Evolutionary conservation across 805 yeast species (phyloP), one percentile per base, ranked within the genome.

Genomic region (Spathaspora hagerdaliae): DNA sequence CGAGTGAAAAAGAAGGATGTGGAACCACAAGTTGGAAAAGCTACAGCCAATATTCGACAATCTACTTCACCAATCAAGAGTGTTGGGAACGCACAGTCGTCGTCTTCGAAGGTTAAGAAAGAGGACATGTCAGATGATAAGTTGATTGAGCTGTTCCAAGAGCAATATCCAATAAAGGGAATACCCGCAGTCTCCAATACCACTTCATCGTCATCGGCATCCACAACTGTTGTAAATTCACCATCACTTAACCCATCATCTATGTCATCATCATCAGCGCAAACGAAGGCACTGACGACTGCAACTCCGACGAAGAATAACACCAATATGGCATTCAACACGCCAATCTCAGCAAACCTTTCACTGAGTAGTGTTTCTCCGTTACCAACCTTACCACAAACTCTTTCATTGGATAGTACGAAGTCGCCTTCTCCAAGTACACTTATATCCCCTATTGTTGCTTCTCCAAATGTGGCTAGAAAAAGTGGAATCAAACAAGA

Each of bases 1-100:
- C 43, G 40, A 40, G 31, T 44, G 2, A 46, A 46, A 15, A 34
- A 39, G 8, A 46, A 38, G 13, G 39, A 41, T 13, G 5, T 19
- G 5, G 46, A 46, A 36, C 14, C 6, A 6, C 37, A 32, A 8
- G 14, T 6, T 15, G n/a, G 15, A 31, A 13, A 19, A 11, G 27
- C n/a, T 14, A 9, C 15, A 24, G 24, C 26, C 13, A n/a, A 12
- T 6, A 19, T 24, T 10, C 33, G 19, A n/a, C 32, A 14, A 27
- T 26, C 39, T 10, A 36, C 27, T 26, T 14, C 31, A 12, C 5
- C 10, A 2, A 33, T 36, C 5, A 31, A 12, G 7, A 36, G 13
- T 26, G 5, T 11, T 9, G 32, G 32, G 2, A 9, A 9, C 9
- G 3, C 32, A 29, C 9, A 29, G 9, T 7, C 10, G 9, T 9